Conservation (phyloP, 2,329 filamentous ascomycete species). For the Arthrobotrys conoides region DNA sequence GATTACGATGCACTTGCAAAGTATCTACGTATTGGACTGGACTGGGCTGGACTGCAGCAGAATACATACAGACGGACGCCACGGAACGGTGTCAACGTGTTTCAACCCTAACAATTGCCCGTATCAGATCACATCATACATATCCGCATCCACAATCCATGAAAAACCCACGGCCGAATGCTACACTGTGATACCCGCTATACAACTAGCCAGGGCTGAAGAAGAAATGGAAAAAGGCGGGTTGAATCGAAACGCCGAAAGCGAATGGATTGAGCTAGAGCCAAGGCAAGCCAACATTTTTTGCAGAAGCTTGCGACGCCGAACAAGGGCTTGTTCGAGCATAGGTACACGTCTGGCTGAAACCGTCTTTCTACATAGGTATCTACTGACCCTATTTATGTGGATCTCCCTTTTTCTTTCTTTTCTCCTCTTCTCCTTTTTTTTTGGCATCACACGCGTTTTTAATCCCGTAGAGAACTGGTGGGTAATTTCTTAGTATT, state of each 20-base stretch:
- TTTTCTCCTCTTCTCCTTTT: not conserved
- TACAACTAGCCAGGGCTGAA: conserved; percentile 13
- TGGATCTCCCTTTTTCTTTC: not conserved
- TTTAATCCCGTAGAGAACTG: not conserved
- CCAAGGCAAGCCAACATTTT: conserved; percentile 6
- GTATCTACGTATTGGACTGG: no score
- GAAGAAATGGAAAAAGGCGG: not conserved
- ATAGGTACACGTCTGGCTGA: not conserved
- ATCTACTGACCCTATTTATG: not conserved
- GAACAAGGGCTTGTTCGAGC: conserved; percentile 6
- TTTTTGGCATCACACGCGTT: not conserved
- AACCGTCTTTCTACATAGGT: no score
- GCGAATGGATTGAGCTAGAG: not conserved
- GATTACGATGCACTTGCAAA: no score
- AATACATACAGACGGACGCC: conserved; percentile 11
- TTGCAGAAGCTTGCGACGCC: conserved; percentile 18
- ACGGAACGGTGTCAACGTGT: conserved; percentile 4
- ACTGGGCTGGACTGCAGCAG: not conserved
- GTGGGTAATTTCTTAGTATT: not conserved
- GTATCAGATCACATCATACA: conserved; percentile 3
- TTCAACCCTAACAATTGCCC: conserved; percentile 1
- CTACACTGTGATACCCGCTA: not conserved
- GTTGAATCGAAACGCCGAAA: conserved; percentile 14
- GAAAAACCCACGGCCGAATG: not conserved
- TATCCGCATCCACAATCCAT: not conserved